Evolutionary conservation across 2,329 filamentous ascomycete genomes (phyloP).

Genomic region (Paecilomyces sp.): DNA sequence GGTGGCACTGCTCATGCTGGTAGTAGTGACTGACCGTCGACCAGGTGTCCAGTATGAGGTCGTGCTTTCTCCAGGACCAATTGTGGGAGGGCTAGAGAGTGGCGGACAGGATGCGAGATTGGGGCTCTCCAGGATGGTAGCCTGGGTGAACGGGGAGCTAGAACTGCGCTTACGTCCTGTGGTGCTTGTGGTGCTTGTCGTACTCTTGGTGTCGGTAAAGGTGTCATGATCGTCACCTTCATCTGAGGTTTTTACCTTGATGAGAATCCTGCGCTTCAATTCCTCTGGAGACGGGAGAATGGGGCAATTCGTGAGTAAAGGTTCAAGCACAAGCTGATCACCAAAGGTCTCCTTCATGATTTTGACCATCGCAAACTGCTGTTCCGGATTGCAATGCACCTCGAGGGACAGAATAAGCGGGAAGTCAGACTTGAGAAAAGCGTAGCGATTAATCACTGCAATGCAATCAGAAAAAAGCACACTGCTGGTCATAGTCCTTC

Average conservation of each 20-base stretch:
- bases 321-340: constrained; percentile 67
- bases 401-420: constrained; percentile 93
- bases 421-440: constrained; percentile 78
- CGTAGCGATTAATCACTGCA: constrained; percentile 88
- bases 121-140: constrained; percentile 53
- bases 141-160: constrained; percentile 66
- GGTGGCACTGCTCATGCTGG: constrained; percentile 52
- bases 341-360: constrained; percentile 84
- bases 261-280: constrained; percentile 72
- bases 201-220: constrained; percentile 42
- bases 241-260: constrained; percentile 87
- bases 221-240: constrained; percentile 42
- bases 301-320: constrained; percentile 60
- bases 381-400: constrained; percentile 78
- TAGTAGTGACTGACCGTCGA: constrained; percentile 45
- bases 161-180: constrained; percentile 57
- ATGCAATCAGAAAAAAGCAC: constrained; percentile 90
- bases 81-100: constrained; percentile 47
- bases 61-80: constrained; percentile 42
- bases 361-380: constrained; percentile 81
- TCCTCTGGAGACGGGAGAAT: constrained; percentile 79
- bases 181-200: constrained; percentile 31
- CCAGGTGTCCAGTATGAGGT: constrained; percentile 44
- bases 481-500: constrained; percentile 77
- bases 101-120: constrained; percentile 42